Evolutionary conservation across 495 filamentous ascomycete species (phyloP).

Genomic region (Barbatosphaeria neglecta): DNA sequence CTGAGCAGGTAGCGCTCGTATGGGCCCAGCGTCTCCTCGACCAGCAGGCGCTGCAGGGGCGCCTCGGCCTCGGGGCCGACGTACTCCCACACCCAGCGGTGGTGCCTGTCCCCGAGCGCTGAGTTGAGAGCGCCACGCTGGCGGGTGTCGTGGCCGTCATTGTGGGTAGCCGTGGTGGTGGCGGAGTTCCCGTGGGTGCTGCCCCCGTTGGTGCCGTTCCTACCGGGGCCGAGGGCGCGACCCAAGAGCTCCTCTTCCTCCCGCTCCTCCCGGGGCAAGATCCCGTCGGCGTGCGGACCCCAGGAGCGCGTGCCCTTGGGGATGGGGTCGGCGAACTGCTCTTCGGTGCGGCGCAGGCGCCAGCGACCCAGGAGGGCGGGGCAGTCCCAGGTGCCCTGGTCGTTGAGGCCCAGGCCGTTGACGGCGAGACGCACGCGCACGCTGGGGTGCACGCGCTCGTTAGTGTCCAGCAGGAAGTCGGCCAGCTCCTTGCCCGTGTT

Average conservation of each 20-base stretch:
- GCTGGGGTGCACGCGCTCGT: conserved; percentile 53
- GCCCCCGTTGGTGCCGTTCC: not conserved
- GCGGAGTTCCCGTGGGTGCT: not conserved
- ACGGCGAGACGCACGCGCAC: conserved; percentile 43
- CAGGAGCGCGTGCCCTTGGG: conserved; percentile 18
- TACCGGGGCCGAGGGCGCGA: too few relatives aligned
- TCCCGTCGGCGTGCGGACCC: conserved; percentile 10
- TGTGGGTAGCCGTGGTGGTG: not conserved
- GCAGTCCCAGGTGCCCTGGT: conserved; percentile 40
- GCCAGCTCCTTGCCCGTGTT: conserved; percentile 26
- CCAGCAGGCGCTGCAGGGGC: conserved; percentile 22
- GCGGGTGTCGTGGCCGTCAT: not conserved
- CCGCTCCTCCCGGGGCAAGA: not conserved
- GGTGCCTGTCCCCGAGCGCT: conserved; percentile 2
- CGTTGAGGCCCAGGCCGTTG: conserved; percentile 46
- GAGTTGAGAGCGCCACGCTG: conserved; percentile 5
- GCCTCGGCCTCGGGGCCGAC: conserved; percentile 25
- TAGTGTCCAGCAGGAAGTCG: conserved; percentile 42
- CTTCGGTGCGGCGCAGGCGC: conserved; percentile 17
- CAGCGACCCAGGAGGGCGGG: conserved; percentile 35
- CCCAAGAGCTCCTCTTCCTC: too few relatives aligned
- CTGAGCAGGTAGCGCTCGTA: conserved; percentile 35
- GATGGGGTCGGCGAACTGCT: conserved; percentile 22
- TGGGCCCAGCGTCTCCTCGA: conserved; percentile 39
- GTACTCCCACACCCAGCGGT: conserved; percentile 42